phyloP scores from a whole-genome alignment of 2,329 filamentous ascomycete species.

The Verticillium nonalfalfae region DNA sequence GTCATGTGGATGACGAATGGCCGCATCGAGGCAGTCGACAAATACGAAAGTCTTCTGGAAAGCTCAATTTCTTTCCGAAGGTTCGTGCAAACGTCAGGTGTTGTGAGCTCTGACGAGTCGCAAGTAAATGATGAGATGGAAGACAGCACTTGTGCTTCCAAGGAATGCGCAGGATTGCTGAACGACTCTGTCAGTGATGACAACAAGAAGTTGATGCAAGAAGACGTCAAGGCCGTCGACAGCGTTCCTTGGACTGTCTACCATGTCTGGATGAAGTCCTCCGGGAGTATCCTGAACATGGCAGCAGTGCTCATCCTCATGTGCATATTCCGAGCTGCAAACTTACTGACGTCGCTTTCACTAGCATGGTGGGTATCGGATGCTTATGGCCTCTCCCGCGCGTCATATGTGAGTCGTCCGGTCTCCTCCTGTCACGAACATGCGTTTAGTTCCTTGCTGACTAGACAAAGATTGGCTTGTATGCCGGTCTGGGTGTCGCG shows the following conservation, averaged over 20 bases:
- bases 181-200: constrained; percentile 46
- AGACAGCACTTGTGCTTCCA: constrained; percentile 25
- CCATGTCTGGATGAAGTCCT: constrained; percentile 67
- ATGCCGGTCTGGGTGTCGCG: constrained; percentile 62
- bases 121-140: constrained; percentile 36
- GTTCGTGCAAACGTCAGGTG: constrained; percentile 78
- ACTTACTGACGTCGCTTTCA: constrained; percentile 86
- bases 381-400: constrained; percentile 59
- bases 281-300: constrained; percentile 64
- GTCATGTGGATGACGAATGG: constrained; percentile 92
- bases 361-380: constrained; percentile 88
- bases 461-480: constrained; percentile 63
- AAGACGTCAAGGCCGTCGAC: constrained; percentile 61
- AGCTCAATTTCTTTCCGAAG: constrained; percentile 69
- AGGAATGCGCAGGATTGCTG: constrained; percentile 31
- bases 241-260: constrained; percentile 80
- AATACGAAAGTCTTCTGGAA: constrained; percentile 83
- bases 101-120: constrained; percentile 57
- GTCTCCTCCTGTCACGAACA: no score
- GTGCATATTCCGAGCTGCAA: constrained; percentile 70
- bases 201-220: constrained; percentile 65
- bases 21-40: constrained; percentile 76
- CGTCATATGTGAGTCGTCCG: constrained; percentile 39
- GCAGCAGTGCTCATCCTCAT: constrained; percentile 58
- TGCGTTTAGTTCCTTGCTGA: not conserved